Conservation (phyloP, 192 early-diverging fungal species). For the Phlyctochytrium planicorne region DNA sequence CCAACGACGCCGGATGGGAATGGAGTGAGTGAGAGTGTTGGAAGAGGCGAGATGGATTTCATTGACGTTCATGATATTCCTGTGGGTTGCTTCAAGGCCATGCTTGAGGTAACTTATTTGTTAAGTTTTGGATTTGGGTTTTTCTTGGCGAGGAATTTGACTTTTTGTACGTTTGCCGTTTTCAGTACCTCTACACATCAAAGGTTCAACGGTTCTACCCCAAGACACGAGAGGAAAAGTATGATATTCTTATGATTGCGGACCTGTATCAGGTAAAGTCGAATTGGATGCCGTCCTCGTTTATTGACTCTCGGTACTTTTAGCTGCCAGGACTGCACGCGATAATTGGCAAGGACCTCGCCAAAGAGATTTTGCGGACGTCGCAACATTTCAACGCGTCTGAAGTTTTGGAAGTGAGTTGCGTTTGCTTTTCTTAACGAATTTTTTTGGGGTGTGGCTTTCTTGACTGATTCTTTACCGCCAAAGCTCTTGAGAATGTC, state of each 20-base stretch:
- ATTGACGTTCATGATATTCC: neutral
- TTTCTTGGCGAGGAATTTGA: neutral
- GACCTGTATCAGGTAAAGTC: neutral
- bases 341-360: conserved; percentile 35
- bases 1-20: too few relatives aligned
- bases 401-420: neutral
- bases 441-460: neutral
- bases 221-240: conserved; percentile 10
- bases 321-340: conserved; percentile 28
- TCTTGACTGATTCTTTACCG: neutral
- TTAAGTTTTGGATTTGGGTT: neutral
- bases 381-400: neutral
- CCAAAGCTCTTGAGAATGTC: neutral
- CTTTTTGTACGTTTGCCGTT: neutral
- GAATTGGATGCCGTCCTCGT: neutral
- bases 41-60: too few relatives aligned
- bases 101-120: conserved; percentile 7
- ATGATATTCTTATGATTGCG: neutral
- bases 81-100: neutral
- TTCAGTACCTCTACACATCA: conserved; percentile 3
- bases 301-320: neutral
- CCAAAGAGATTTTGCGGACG: conserved; percentile 11
- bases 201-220: neutral
- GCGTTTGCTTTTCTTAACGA: neutral
- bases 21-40: too few relatives aligned